phyloP scores from a whole-genome alignment of 257 asterid genomes.

The Cruciata laevipes region DNA sequence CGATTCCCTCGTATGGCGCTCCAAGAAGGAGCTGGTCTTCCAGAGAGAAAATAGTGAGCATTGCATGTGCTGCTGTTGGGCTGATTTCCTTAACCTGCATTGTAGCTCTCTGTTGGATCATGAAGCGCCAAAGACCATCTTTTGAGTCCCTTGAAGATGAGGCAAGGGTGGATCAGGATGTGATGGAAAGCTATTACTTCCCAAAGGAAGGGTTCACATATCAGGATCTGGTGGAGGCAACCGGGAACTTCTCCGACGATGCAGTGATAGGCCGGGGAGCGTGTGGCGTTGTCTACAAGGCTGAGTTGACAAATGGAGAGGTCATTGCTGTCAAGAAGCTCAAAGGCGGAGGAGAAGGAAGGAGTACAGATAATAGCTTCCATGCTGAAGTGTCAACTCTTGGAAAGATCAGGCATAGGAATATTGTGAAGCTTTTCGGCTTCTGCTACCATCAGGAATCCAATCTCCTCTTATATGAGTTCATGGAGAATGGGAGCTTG shows the following conservation, averaged over 20 bases:
- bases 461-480: slow-evolving; percentile 67
- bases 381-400: slow-evolving; percentile 84
- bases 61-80: slow-evolving; percentile 51
- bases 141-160: slow-evolving; percentile 42
- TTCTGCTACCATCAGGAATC: slow-evolving; percentile 73
- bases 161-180: slow-evolving; percentile 30
- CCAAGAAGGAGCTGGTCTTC: slow-evolving; percentile 37
- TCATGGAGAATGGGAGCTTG: slow-evolving; percentile 77
- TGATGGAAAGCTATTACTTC: slow-evolving; percentile 48
- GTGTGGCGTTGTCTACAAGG: slow-evolving; percentile 82
- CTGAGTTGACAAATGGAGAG: slow-evolving; percentile 54
- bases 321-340: slow-evolving; percentile 69
- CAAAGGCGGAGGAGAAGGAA: slow-evolving; percentile 54
- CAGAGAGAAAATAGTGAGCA: slow-evolving; percentile 47
- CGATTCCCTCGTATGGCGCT: slow-evolving; percentile 15
- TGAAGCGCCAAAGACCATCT: slow-evolving; percentile 28
- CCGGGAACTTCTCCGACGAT: slow-evolving; percentile 54
- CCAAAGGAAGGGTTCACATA: slow-evolving; percentile 65
- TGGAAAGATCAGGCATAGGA: slow-evolving; percentile 72
- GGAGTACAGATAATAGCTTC: slow-evolving; percentile 58
- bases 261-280: slow-evolving; percentile 71
- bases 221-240: slow-evolving; percentile 72
- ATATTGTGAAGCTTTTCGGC: slow-evolving; percentile 65
- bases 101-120: slow-evolving; percentile 46
- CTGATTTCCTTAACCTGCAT: slow-evolving; percentile 44